phyloP scores from a whole-genome alignment of 2,329 filamentous ascomycete genomes.

The Fusarium oxysporum region DNA sequence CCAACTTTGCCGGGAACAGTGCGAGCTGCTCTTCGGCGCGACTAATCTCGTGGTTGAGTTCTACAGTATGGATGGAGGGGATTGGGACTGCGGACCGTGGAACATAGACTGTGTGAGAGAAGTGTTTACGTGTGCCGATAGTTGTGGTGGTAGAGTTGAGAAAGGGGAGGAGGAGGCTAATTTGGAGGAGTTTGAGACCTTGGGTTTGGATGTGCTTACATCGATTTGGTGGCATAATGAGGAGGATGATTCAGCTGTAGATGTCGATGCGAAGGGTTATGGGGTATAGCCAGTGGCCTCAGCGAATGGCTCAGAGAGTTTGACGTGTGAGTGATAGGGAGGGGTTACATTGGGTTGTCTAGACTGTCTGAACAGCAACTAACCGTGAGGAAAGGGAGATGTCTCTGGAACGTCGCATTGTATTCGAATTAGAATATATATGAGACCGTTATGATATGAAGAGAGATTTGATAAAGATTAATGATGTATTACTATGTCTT shows the following conservation, averaged over 20 bases:
- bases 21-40: constrained; percentile 1
- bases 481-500: not conserved
- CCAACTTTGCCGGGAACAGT: not conserved
- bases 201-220: constrained; percentile 8
- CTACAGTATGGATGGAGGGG: not conserved
- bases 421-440: not conserved
- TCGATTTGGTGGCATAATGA: constrained; percentile 12
- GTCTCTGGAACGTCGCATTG: not conserved
- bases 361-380: not conserved
- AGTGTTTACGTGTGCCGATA: constrained; percentile 7
- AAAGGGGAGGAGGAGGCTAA: constrained; percentile 1
- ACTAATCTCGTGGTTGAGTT: constrained; percentile 29
- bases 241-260: constrained; percentile 20
- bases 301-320: not conserved
- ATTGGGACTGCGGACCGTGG: constrained; percentile 22
- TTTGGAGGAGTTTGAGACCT: constrained; percentile 7
- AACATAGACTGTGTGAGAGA: constrained; percentile 11
- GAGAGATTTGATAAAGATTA: not conserved
- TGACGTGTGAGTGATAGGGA: not conserved
- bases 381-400: not conserved
- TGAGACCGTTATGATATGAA: no score
- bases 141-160: not conserved
- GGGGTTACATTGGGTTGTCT: constrained; percentile 6
- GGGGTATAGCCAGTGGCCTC: constrained; percentile 12
- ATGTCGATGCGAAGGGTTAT: constrained; percentile 13